These are phyloP conservation scores for Didymella glomerata DNA, from an alignment of 2,329 filamentous ascomycete genomes.

Conservation along the genomic window DNA sequence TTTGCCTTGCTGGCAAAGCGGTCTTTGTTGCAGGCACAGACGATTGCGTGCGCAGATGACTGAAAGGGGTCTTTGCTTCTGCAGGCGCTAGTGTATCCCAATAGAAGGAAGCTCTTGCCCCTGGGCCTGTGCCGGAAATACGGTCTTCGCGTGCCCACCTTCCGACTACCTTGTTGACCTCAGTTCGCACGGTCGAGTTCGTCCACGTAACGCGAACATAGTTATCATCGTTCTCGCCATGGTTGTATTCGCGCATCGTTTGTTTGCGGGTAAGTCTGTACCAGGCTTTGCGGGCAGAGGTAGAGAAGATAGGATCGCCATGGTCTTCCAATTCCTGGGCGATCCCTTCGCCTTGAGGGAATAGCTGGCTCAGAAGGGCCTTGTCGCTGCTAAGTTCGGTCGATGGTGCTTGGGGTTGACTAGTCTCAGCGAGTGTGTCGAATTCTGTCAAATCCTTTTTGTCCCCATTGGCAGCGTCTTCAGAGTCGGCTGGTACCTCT, in stretches of 20 bases:
- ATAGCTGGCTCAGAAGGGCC: constrained; percentile 39
- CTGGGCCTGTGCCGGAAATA: constrained; percentile 47
- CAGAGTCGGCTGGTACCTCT: background rate
- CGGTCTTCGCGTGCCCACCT: constrained; percentile 52
- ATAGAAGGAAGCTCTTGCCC: constrained; percentile 48
- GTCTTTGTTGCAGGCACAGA: constrained; percentile 29
- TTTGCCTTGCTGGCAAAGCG: constrained; percentile 30
- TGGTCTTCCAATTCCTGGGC: constrained; percentile 29
- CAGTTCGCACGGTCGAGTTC: constrained; percentile 42
- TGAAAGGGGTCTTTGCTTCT: constrained; percentile 24
- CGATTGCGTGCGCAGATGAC: constrained; percentile 39
- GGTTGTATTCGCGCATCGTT: constrained; percentile 51
- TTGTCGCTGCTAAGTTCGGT: constrained; percentile 25
- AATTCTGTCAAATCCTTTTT: background rate
- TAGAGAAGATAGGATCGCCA: constrained; percentile 46
- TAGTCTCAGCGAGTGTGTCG: background rate
- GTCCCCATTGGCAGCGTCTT: background rate
- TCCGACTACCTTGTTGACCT: constrained; percentile 48
- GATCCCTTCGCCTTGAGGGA: constrained; percentile 24
- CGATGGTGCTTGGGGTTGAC: background rate
- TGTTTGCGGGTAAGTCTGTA: constrained; percentile 51
- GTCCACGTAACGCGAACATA: constrained; percentile 52
- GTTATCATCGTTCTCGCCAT: constrained; percentile 44
- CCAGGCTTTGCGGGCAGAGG: constrained; percentile 50
- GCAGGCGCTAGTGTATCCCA: constrained; percentile 46